Conservation (phyloP, 2,329 filamentous ascomycete species). For the Chalaropsis ovoidea region DNA sequence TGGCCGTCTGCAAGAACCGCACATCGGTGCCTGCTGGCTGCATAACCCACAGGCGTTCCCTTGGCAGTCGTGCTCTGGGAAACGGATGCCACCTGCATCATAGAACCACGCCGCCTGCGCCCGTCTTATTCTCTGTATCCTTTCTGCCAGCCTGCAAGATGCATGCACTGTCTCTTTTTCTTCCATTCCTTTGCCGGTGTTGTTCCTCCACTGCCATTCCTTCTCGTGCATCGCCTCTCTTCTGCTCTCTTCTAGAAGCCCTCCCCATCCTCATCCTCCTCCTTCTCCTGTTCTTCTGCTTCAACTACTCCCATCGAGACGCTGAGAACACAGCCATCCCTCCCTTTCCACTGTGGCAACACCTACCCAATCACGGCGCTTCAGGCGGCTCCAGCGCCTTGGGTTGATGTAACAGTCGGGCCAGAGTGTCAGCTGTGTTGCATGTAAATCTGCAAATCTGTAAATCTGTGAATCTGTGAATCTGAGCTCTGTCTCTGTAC, state of each 20-base stretch:
- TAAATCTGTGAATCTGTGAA: not conserved
- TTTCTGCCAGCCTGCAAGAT: not conserved
- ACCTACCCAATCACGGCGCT: not conserved
- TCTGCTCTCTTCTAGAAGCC: not conserved
- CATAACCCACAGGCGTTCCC: not conserved
- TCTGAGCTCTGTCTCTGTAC: not conserved
- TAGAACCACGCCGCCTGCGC: not conserved
- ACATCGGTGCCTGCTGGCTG: not conserved
- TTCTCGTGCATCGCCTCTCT: too few species aligned
- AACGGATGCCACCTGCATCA: not conserved
- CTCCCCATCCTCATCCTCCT: not conserved
- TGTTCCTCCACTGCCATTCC: too few species aligned
- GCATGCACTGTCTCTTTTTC: not conserved
- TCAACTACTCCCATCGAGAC: not conserved
- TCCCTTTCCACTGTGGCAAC: not conserved
- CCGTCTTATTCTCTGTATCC: not conserved
- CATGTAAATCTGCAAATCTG: slow-evolving; percentile 9
- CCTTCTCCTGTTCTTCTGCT: not conserved
- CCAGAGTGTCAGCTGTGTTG: not conserved
- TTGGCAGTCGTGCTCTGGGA: not conserved
- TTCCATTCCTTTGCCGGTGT: not conserved
- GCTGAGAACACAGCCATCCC: not conserved
- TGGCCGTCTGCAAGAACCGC: not conserved
- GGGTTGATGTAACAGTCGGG: not conserved
- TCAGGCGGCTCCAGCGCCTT: not conserved